Percentiles rank a stretch among this genome's conserved stretches.
These are phyloP conservation scores for Pseudogymnoascus destructans DNA, from an alignment of 2,329 filamentous ascomycete species.

Conservation along the genomic window DNA sequence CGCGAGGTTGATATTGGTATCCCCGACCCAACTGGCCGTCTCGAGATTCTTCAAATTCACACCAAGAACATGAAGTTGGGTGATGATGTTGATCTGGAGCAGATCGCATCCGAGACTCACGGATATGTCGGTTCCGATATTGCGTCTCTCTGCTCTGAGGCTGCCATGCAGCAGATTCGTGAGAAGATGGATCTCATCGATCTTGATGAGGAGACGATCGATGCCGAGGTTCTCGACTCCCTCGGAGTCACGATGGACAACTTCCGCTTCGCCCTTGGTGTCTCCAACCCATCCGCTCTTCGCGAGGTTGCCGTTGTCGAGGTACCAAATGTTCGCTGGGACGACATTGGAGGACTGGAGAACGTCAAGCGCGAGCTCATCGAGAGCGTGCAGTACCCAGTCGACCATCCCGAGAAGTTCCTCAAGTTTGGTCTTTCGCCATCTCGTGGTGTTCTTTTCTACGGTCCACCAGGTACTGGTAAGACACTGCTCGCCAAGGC, in stretches of 20 bases:
- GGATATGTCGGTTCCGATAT: conserved; percentile 98
- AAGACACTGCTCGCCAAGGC: conserved; percentile 99
- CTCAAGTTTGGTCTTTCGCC: conserved; percentile 99
- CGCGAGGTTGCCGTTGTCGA: conserved; percentile 98
- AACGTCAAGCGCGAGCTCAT: conserved; percentile 98
- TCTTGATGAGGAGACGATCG: conserved; percentile 96
- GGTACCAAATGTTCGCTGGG: conserved; percentile 98
- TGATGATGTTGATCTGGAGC: conserved; percentile 92
- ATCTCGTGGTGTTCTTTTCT: conserved; percentile 96
- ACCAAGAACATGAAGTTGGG: conserved; percentile 99
- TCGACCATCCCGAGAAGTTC: conserved; percentile 99
- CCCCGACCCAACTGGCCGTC: conserved; percentile 91
- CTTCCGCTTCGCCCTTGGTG: conserved; percentile 96
- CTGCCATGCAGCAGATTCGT: conserved; percentile 99
- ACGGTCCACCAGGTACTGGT: conserved; percentile 98
- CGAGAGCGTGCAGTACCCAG: conserved; percentile 96
- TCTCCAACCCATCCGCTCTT: conserved; percentile 96
- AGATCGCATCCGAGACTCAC: conserved; percentile 94
- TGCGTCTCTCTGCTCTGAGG: conserved; percentile 95
- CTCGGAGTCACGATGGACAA: conserved; percentile 99
- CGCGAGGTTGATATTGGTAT: conserved; percentile 98
- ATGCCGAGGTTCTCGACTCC: conserved; percentile 95
- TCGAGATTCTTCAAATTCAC: conserved; percentile 98
- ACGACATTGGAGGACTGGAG: conserved; percentile 97
- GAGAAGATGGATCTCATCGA: conserved; percentile 99